Conservation (phyloP, 176 grass and related monocot species). For the Lolium rigidum region DNA sequence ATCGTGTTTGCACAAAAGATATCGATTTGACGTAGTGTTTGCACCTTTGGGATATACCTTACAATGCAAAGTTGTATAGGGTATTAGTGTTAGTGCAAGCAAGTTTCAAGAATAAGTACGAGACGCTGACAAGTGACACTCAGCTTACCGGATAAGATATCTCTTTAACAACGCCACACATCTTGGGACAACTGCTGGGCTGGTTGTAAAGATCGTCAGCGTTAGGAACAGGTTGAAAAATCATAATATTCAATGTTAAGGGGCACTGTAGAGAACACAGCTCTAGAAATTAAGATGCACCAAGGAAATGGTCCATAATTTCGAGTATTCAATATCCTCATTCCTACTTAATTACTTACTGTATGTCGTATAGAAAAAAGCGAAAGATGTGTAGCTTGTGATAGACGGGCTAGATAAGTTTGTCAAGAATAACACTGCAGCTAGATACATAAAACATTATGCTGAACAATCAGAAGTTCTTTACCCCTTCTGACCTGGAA, state of each 20-base stretch:
- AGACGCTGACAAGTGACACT: neutral
- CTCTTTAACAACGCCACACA: slow-evolving; percentile 87
- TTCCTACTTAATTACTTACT: neutral
- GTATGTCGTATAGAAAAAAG: slow-evolving; percentile 30
- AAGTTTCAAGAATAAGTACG: slow-evolving; percentile 25
- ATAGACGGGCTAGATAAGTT: slow-evolving; percentile 10
- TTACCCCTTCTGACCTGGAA: neutral
- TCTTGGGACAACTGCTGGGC: slow-evolving; percentile 95
- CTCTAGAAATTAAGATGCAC: slow-evolving; percentile 33
- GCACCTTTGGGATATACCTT: slow-evolving; percentile 87
- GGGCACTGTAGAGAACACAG: slow-evolving; percentile 25
- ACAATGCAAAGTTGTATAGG: slow-evolving; percentile 30
- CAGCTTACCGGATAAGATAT: slow-evolving; percentile 87
- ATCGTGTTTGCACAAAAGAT: slow-evolving; percentile 91
- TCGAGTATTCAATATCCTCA: slow-evolving; percentile 1
- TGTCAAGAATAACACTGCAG: neutral
- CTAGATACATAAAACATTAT: neutral
- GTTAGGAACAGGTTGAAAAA: slow-evolving; percentile 44
- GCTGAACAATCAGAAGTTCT: slow-evolving; percentile 16
- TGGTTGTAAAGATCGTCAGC: slow-evolving; percentile 60
- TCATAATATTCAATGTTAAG: neutral
- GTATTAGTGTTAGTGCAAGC: slow-evolving; percentile 32
- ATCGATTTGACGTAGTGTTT: slow-evolving; percentile 91
- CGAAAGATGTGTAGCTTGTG: slow-evolving; percentile 7
- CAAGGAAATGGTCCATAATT: slow-evolving; percentile 17